These are phyloP conservation scores for Camelina laxa DNA, from an alignment of 345 rosid genomes.

Conservation along the genomic window DNA sequence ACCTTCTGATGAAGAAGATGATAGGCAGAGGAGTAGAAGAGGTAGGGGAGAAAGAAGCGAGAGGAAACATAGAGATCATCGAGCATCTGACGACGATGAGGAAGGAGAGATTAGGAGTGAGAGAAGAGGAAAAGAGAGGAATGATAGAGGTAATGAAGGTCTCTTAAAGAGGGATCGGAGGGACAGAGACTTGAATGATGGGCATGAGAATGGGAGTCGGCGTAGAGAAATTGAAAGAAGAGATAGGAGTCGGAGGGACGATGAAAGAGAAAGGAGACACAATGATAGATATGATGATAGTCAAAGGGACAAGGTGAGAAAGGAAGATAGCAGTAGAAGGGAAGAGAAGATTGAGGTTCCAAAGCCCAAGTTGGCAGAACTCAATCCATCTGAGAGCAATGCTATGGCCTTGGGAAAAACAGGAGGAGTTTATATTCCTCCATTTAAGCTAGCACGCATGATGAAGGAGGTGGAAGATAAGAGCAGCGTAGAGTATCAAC, in stretches of 20 bases:
- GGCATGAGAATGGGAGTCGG: conserved; percentile 37
- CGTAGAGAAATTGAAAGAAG: conserved; percentile 38
- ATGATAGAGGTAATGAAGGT: conserved; percentile 32
- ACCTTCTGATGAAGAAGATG: conserved; percentile 47
- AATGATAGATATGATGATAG: conserved; percentile 43
- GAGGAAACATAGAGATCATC: conserved; percentile 37
- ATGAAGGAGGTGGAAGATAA: conserved; percentile 87
- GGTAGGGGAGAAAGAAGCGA: conserved; percentile 40
- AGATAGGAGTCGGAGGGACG: conserved; percentile 43
- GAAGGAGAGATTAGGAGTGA: conserved; percentile 42
- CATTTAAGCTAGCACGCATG: conserved; percentile 86
- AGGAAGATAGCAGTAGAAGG: conserved; percentile 44
- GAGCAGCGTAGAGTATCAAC: conserved; percentile 80
- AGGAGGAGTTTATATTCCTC: conserved; percentile 94
- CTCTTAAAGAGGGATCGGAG: conserved; percentile 38
- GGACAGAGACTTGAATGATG: conserved; percentile 43
- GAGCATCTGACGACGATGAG: conserved; percentile 36
- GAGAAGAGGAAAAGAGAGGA: conserved; percentile 34
- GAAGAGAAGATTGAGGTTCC: conserved; percentile 45
- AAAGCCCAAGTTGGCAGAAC: conserved; percentile 52
- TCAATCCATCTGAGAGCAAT: conserved; percentile 48
- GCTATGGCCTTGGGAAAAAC: conserved; percentile 54
- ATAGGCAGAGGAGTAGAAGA: conserved; percentile 23
- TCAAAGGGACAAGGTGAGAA: conserved; percentile 42
- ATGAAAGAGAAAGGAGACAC: conserved; percentile 42